Evolutionary conservation across 164 flowering plant genomes (phyloP).

Genomic region (Malania oleifera): DNA sequence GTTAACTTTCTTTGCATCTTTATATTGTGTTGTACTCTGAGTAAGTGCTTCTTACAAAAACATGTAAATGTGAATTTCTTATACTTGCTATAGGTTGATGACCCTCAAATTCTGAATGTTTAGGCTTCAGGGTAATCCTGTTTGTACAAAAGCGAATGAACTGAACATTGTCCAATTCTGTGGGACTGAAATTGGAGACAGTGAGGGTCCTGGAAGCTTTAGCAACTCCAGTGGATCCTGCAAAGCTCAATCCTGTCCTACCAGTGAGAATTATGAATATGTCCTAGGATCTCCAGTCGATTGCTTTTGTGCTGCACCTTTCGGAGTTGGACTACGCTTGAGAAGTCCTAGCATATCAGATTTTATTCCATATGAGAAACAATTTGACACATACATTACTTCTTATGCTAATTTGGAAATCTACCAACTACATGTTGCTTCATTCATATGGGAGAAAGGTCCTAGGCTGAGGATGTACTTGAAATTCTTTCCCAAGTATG

Average conservation of each 20-base stretch:
- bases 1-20: too few species aligned
- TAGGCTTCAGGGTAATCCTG: slow-evolving; percentile 24
- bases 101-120: too few species aligned
- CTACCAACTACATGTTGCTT: too few species aligned
- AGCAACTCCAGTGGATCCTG: neutral
- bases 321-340: slow-evolving; percentile 13
- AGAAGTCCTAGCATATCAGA: slow-evolving; percentile 18
- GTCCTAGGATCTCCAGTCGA: slow-evolving; percentile 5
- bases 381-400: slow-evolving; percentile 2
- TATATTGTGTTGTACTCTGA: too few species aligned
- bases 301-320: slow-evolving; percentile 18
- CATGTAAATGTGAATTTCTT: too few species aligned
- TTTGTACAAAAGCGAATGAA: slow-evolving; percentile 14
- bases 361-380: slow-evolving; percentile 12
- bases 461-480: too few species aligned
- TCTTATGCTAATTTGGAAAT: slow-evolving; percentile 3
- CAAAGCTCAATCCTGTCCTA: slow-evolving; percentile 10
- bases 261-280: neutral
- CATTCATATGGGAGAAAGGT: too few species aligned
- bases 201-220: neutral
- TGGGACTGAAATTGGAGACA: neutral
- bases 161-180: slow-evolving; percentile 13
- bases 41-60: too few species aligned
- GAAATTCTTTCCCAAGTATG: too few species aligned
- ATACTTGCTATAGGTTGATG: too few species aligned